Base-by-base conservation (phyloP, 1,284 basidiomycete genomes). In the Malassezia cuniculi region DNA sequence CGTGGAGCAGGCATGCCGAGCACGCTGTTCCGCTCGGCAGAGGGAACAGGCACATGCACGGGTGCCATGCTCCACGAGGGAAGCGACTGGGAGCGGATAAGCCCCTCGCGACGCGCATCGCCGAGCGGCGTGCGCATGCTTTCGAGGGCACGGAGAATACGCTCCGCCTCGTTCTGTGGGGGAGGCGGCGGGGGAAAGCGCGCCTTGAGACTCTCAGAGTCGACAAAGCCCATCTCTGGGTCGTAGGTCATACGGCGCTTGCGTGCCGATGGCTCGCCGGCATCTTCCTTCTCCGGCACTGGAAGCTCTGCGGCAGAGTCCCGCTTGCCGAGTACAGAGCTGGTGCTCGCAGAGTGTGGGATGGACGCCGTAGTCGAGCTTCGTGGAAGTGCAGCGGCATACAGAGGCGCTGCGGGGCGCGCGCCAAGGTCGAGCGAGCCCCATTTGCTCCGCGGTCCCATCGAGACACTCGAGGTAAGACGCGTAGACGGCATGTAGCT, bases 161-260 rank as follows among this genome's bases (percentile, higher is more conserved):
- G 54, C 40, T 69, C 68, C 2, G 68, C 68, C 39, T 69, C 67
- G 41, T 69, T 69, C 44, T 62, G 65, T 9, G 68, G 67, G 10
- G 57, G 41, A 1, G 68, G 58, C 12, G 50, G 44, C 22, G 39
- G 50, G 1, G 55, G 55, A 22, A 55, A 50, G 11, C 52, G 47
- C 1, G 57, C 52, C 22, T 50, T 51, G 34, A 57, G 51, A 39
- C 60, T 57, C 26, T 62, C 53, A 20, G 48, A 48, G 24, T 55
- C 55, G 28, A 64, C 45, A 39, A 64, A 64, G 15, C 60, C 60
- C 27, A 56, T 40, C 26, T 54, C 51, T 4, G 56, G 53, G 33
- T 64, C 58, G 57, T 57, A 64, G 9, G 60, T 53, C 55, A 64
- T 61, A 20, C 54, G 48, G 4, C 59, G 47, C 37, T 64, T 64